A percentile compares a stretch with the other conserved stretches of the same genome.
Conservation (phyloP, 2,329 filamentous ascomycete species). For the Penicillium decumbens region DNA sequence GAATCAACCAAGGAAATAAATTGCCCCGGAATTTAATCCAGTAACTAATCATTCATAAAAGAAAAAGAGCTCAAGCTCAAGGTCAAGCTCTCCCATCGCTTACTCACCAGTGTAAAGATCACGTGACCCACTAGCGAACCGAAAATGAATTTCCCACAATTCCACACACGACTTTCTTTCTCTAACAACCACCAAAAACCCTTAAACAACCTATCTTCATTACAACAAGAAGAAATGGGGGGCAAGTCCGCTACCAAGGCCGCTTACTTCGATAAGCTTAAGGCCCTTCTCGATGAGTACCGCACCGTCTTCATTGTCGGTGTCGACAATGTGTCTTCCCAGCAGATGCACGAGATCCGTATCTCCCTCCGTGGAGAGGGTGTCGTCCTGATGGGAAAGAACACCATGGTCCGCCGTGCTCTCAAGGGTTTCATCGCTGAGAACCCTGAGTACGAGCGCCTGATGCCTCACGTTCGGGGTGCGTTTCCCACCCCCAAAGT, state of each 20-base stretch:
- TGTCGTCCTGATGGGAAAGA: constrained; percentile 99
- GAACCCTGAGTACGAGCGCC: constrained; percentile 94
- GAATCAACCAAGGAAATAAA: not conserved
- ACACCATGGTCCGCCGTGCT: constrained; percentile 99
- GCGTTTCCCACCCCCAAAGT: constrained; percentile 10
- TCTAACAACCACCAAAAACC: constrained; percentile 45
- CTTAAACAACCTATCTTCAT: constrained; percentile 99
- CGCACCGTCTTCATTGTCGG: constrained; percentile 94
- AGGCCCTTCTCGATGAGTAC: constrained; percentile 93
- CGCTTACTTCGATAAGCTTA: constrained; percentile 99
- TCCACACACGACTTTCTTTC: constrained; percentile 13
- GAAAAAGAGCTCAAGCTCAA: not conserved
- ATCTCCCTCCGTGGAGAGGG: constrained; percentile 81
- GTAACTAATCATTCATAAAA: too few relatives aligned
- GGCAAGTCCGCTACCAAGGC: constrained; percentile 93
- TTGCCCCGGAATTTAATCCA: not conserved
- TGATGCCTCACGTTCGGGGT: constrained; percentile 89
- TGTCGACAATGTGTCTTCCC: constrained; percentile 99
- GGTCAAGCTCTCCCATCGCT: not conserved
- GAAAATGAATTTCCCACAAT: constrained; percentile 33
- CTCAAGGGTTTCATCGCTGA: constrained; percentile 90
- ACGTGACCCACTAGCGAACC: constrained; percentile 38
- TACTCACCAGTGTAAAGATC: constrained; percentile 2
- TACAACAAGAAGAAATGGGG: constrained; percentile 92
- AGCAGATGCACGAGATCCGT: constrained; percentile 99